phyloP scores from a whole-genome alignment of 176 grass and related monocot genomes.

The Musa itinerans region DNA sequence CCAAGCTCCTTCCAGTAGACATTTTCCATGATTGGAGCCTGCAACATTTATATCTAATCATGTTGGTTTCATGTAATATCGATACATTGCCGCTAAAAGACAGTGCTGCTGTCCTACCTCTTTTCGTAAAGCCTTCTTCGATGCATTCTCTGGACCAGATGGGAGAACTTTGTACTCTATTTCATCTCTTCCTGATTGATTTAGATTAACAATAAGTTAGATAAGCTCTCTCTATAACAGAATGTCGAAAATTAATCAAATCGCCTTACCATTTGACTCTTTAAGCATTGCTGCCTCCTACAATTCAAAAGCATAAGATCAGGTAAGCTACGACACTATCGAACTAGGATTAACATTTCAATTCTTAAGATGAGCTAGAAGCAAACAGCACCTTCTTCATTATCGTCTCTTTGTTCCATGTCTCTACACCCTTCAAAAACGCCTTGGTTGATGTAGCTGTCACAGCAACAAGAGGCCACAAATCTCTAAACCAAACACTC shows the following conservation, averaged over 20 bases:
- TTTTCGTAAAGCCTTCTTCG: conserved; percentile 37
- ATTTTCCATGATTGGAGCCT: conserved; percentile 56
- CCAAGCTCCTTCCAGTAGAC: conserved; percentile 75
- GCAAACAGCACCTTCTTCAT: conserved; percentile 37
- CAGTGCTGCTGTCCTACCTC: conserved; percentile 32
- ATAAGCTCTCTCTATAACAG: background rate
- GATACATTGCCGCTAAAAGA: background rate
- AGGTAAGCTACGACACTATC: background rate
- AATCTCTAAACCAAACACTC: background rate
- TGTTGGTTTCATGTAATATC: background rate
- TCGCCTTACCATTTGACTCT: background rate
- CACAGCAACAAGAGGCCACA: background rate
- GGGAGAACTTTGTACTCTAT: conserved; percentile 63
- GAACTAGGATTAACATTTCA: background rate
- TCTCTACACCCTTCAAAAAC: conserved; percentile 73
- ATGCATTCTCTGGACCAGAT: conserved; percentile 38
- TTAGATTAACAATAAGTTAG: background rate
- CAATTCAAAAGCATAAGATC: conserved; percentile 1
- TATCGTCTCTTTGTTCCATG: conserved; percentile 86
- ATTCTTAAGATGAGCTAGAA: background rate
- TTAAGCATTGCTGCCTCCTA: conserved; percentile 31
- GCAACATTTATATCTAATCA: background rate
- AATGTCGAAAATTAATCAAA: background rate
- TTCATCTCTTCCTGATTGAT: conserved; percentile 29
- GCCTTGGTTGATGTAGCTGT: conserved; percentile 79